These are phyloP conservation scores for Draba incana DNA, from an alignment of 345 rosid species.

Conservation along the genomic window DNA sequence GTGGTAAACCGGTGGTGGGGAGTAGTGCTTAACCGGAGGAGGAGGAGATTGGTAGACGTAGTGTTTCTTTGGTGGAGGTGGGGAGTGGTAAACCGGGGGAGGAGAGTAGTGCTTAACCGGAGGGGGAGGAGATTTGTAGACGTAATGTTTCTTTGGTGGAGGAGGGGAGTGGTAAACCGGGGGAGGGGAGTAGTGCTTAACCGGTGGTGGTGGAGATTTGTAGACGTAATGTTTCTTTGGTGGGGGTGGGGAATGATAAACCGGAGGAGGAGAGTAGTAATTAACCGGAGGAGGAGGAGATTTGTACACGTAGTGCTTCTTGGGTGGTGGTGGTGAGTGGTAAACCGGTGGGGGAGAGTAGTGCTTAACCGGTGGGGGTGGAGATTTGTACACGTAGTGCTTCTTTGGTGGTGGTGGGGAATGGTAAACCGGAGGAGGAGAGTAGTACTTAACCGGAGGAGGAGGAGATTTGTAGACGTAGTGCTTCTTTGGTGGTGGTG, in stretches of 20 bases:
- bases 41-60: too few relatives aligned
- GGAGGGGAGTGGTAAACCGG: slow-evolving; percentile 28
- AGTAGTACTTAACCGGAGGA: slow-evolving; percentile 31
- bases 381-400: slow-evolving; percentile 34
- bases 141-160: slow-evolving; percentile 9
- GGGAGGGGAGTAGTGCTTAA: slow-evolving; percentile 2
- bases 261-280: background rate
- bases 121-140: slow-evolving; percentile 35
- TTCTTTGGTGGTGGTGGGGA: slow-evolving; percentile 42
- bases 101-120: slow-evolving; percentile 41
- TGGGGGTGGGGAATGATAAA: slow-evolving; percentile 25
- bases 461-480: slow-evolving; percentile 43
- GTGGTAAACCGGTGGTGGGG: slow-evolving; percentile 37
- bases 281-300: too few relatives aligned
- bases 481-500: too few relatives aligned
- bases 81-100: background rate
- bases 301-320: too few relatives aligned
- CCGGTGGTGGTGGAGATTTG: slow-evolving; percentile 31
- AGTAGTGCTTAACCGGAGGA: too few relatives aligned
- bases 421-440: slow-evolving; percentile 32
- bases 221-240: slow-evolving; percentile 10
- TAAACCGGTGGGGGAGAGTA: slow-evolving; percentile 33
- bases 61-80: too few relatives aligned
- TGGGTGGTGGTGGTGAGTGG: too few relatives aligned
- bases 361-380: slow-evolving; percentile 36